These are phyloP conservation scores for Raffaelea albimanens DNA, from an alignment of 2,329 filamentous ascomycete genomes.

Conservation along the genomic window DNA sequence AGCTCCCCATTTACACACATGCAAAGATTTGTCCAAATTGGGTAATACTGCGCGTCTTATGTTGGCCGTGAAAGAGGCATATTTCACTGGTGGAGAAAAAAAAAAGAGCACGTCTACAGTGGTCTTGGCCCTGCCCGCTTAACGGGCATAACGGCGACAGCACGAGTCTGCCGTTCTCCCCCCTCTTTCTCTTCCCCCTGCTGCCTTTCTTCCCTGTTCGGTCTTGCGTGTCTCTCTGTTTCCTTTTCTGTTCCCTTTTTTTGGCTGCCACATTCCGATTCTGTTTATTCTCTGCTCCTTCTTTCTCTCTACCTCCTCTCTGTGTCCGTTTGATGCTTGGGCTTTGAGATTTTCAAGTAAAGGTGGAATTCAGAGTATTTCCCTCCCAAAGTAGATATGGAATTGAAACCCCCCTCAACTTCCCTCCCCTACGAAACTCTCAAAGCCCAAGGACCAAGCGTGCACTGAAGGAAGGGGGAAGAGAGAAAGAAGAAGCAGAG, in stretches of 20 bases:
- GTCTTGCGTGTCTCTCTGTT: not conserved
- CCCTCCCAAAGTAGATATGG: not conserved
- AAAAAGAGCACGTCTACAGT: too few relatives aligned
- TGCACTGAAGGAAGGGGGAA: not conserved
- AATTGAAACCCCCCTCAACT: too few relatives aligned
- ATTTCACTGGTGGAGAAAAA: too few relatives aligned
- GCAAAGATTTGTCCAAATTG: too few relatives aligned
- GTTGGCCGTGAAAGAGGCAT: too few relatives aligned
- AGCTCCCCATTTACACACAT: too few relatives aligned
- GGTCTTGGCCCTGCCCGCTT: too few relatives aligned
- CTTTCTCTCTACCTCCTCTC: not conserved
- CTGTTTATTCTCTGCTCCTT: not conserved
- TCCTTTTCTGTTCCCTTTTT: not conserved
- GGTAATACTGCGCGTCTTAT: too few relatives aligned
- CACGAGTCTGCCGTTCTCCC: not conserved
- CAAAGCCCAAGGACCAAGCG: conserved; percentile 12
- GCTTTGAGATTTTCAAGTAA: conserved; percentile 13
- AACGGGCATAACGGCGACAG: not conserved
- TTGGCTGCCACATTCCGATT: not conserved
- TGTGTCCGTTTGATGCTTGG: conserved; percentile 6
- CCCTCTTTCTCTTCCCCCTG: not conserved
- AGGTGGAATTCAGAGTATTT: not conserved
- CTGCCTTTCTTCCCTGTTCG: not conserved
- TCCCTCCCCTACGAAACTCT: conserved; percentile 11
- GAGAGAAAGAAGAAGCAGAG: not conserved